Evolutionary conservation across 257 asterid genomes (phyloP).

Genomic region (Osmanthus fragrans): DNA sequence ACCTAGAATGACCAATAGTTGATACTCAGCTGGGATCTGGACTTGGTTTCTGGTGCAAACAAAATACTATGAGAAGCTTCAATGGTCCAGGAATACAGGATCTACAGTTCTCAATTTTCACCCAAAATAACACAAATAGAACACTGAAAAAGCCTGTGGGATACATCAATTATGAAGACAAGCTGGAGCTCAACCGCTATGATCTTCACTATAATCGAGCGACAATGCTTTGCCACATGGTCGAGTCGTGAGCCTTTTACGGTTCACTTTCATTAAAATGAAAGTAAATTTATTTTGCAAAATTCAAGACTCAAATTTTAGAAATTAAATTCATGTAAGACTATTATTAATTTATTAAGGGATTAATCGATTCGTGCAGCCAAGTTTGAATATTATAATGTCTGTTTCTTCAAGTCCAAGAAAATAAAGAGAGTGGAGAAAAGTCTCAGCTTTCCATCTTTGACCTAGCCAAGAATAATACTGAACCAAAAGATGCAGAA

Average conservation of each 20-base stretch:
- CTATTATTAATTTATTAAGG: background rate
- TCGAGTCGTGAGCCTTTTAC: background rate
- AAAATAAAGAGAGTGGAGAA: background rate
- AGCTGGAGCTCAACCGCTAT: conserved; percentile 8
- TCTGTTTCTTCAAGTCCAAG: background rate
- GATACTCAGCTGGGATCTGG: too few relatives aligned
- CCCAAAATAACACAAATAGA: too few relatives aligned
- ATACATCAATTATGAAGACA: conserved; percentile 10
- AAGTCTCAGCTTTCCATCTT: background rate
- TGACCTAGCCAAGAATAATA: background rate
- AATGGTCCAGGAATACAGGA: too few relatives aligned
- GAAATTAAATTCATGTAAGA: background rate
- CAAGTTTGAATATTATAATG: too few relatives aligned
- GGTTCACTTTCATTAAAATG: too few relatives aligned
- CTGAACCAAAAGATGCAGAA: background rate
- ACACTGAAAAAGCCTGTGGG: too few relatives aligned
- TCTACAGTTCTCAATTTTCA: too few relatives aligned
- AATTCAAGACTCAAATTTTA: background rate
- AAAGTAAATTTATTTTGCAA: background rate
- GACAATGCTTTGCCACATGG: background rate
- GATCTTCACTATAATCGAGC: conserved; percentile 22
- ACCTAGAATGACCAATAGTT: too few relatives aligned
- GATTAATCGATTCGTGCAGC: background rate
- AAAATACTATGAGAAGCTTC: too few relatives aligned
- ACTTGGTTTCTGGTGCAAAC: too few relatives aligned